These are phyloP conservation scores for Zea luxurians DNA, from an alignment of 176 grass and related monocot species.

Conservation along the genomic window DNA sequence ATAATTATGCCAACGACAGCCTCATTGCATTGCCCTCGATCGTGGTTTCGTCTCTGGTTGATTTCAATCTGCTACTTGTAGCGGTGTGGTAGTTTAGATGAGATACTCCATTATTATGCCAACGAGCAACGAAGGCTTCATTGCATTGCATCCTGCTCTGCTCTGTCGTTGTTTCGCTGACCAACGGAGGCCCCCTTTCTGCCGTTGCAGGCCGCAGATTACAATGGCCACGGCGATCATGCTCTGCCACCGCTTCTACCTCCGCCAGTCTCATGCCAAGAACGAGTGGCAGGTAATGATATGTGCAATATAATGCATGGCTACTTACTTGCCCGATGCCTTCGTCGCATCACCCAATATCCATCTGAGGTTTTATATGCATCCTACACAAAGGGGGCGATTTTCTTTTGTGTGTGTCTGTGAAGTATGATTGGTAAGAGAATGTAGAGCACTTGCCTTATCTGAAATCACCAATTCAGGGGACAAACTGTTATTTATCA, in stretches of 20 bases:
- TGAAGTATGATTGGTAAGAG: neutral
- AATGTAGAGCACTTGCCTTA: neutral
- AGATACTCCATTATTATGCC: too few relatives aligned
- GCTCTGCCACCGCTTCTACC: conserved; percentile 79
- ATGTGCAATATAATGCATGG: neutral
- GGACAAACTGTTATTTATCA: neutral
- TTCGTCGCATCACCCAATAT: neutral
- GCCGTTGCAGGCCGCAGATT: conserved; percentile 54
- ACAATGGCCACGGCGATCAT: conserved; percentile 63
- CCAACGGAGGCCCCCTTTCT: neutral
- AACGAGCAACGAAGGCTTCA: too few relatives aligned
- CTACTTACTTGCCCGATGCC: neutral
- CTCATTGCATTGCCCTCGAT: too few relatives aligned
- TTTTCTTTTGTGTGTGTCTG: neutral
- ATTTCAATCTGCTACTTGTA: too few relatives aligned
- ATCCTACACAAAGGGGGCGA: neutral
- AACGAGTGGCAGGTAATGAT: conserved; percentile 56
- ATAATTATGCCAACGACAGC: too few relatives aligned
- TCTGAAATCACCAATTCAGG: neutral
- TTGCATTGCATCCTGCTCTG: neutral
- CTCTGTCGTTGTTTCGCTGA: neutral
- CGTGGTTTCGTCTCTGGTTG: too few relatives aligned
- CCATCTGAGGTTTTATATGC: neutral
- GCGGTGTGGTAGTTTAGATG: too few relatives aligned
- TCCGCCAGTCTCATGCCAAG: conserved; percentile 63